Evolutionary conservation across 2,329 filamentous ascomycete species (phyloP).

Genomic region (Cladosporium oxysporum): DNA sequence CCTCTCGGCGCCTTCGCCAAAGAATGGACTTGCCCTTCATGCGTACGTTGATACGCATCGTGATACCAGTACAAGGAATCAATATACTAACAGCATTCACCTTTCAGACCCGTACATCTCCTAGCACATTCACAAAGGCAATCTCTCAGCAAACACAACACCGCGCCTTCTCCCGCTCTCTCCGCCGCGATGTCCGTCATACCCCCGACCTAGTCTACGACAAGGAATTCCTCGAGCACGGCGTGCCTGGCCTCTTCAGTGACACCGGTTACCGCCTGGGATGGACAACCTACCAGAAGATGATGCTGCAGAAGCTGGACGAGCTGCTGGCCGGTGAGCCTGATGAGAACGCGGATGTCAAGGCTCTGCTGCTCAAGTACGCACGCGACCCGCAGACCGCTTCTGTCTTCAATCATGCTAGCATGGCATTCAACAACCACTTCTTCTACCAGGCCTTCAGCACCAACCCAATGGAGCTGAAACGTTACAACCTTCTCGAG

Average conservation of each 20-base stretch:
- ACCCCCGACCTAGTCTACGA: slow-evolving; percentile 52
- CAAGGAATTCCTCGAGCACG: slow-evolving; percentile 48
- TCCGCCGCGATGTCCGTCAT: background rate
- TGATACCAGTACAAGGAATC: background rate
- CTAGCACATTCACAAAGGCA: slow-evolving; percentile 20
- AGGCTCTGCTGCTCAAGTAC: slow-evolving; percentile 70
- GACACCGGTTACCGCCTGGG: slow-evolving; percentile 70
- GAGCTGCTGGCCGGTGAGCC: slow-evolving; percentile 68
- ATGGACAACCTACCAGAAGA: slow-evolving; percentile 79
- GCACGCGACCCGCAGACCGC: slow-evolving; percentile 78
- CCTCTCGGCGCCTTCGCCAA: slow-evolving; percentile 29
- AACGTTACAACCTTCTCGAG: slow-evolving; percentile 61
- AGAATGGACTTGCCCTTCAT: slow-evolving; percentile 35
- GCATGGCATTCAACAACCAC: slow-evolving; percentile 90
- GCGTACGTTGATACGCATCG: slow-evolving; percentile 24
- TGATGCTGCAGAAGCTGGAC: slow-evolving; percentile 77
- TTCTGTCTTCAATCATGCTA: slow-evolving; percentile 90
- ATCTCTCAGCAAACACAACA: slow-evolving; percentile 23
- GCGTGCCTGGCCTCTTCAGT: slow-evolving; percentile 72
- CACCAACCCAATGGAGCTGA: slow-evolving; percentile 35
- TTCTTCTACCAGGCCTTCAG: slow-evolving; percentile 68
- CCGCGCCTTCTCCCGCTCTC: slow-evolving; percentile 43
- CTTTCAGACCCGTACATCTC: slow-evolving; percentile 24
- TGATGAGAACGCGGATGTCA: slow-evolving; percentile 61
- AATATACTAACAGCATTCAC: slow-evolving; percentile 12